Percentiles rank a stretch among this genome's conserved stretches.
Conservation (phyloP, 2,329 filamentous ascomycete genomes). For the Hypoxylon sp. region DNA sequence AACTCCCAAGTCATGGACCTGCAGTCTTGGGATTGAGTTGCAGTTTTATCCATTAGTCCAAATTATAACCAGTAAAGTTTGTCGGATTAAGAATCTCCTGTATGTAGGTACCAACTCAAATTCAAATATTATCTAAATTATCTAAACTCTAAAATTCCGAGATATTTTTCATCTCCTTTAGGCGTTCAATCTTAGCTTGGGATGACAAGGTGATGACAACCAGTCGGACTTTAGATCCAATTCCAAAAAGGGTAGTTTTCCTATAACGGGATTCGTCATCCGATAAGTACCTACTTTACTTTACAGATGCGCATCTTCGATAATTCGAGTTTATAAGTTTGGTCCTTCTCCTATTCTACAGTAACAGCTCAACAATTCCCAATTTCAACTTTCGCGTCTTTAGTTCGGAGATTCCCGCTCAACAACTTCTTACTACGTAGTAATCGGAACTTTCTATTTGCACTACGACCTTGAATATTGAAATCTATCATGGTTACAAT, state of each 20-base stretch:
- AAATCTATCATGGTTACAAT: slow-evolving; percentile 36
- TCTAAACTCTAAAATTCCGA: neutral
- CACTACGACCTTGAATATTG: slow-evolving; percentile 27
- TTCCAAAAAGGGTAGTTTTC: slow-evolving; percentile 39
- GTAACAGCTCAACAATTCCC: slow-evolving; percentile 15
- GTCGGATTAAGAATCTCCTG: slow-evolving; percentile 1
- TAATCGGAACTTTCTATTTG: slow-evolving; percentile 34
- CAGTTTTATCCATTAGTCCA: slow-evolving; percentile 15
- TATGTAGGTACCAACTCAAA: slow-evolving; percentile 23
- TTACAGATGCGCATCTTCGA: neutral
- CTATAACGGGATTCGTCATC: slow-evolving; percentile 24
- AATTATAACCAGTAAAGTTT: slow-evolving; percentile 7
- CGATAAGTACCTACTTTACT: neutral
- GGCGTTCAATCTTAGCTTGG: slow-evolving; percentile 2
- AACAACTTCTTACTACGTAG: slow-evolving; percentile 20
- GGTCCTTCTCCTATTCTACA: slow-evolving; percentile 3
- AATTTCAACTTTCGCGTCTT: slow-evolving; percentile 9
- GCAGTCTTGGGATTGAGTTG: slow-evolving; percentile 9
- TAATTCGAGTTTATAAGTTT: neutral
- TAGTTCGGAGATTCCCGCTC: slow-evolving; percentile 24
- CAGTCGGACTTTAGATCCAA: slow-evolving; percentile 35
- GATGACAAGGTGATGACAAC: slow-evolving; percentile 6
- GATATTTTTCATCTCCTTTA: neutral
- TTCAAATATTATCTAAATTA: slow-evolving; percentile 3
- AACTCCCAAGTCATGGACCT: slow-evolving; percentile 15